These are phyloP conservation scores for Cercospora berteroae DNA, from an alignment of 2,329 filamentous ascomycete species.

Conservation along the genomic window DNA sequence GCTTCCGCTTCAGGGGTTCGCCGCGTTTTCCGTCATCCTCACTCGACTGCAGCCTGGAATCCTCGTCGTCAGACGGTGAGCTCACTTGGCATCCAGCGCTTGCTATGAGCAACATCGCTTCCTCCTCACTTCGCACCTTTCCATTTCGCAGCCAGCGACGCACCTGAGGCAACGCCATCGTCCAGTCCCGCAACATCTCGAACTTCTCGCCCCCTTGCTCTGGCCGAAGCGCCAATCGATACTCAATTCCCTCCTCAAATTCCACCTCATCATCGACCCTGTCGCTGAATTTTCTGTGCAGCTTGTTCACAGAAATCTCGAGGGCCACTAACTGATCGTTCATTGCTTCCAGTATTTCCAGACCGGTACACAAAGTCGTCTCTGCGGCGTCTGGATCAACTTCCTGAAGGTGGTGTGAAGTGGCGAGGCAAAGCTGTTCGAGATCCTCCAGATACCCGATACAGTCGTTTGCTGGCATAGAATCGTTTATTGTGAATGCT, in stretches of 20 bases:
- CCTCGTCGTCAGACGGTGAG: neutral
- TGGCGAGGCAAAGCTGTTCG: neutral
- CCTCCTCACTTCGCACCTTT: slow-evolving; percentile 10
- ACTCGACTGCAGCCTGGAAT: neutral
- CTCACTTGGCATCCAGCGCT: slow-evolving; percentile 1
- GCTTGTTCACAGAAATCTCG: slow-evolving; percentile 9
- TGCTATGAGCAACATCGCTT: slow-evolving; percentile 9
- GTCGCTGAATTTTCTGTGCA: slow-evolving; percentile 13
- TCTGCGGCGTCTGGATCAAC: slow-evolving; percentile 1
- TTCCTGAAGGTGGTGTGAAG: neutral
- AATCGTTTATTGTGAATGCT: neutral
- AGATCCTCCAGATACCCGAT: slow-evolving; percentile 13
- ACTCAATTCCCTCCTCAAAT: slow-evolving; percentile 6
- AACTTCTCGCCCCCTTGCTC: slow-evolving; percentile 8
- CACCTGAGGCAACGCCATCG: slow-evolving; percentile 8
- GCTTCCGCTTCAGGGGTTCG: neutral
- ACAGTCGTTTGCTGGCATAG: neutral
- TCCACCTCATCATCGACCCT: slow-evolving; percentile 6
- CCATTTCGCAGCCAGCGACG: slow-evolving; percentile 4
- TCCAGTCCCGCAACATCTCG: slow-evolving; percentile 6
- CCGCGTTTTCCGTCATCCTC: neutral
- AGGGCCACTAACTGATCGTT: slow-evolving; percentile 13
- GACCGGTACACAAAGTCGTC: slow-evolving; percentile 3
- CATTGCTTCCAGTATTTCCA: slow-evolving; percentile 11
- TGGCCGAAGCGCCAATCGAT: slow-evolving; percentile 7